Percentiles rank a stretch among this genome's conserved stretches.
Evolutionary conservation across 805 yeast species (phyloP).

Genomic region (Lipomyces spencermartinsiae): DNA sequence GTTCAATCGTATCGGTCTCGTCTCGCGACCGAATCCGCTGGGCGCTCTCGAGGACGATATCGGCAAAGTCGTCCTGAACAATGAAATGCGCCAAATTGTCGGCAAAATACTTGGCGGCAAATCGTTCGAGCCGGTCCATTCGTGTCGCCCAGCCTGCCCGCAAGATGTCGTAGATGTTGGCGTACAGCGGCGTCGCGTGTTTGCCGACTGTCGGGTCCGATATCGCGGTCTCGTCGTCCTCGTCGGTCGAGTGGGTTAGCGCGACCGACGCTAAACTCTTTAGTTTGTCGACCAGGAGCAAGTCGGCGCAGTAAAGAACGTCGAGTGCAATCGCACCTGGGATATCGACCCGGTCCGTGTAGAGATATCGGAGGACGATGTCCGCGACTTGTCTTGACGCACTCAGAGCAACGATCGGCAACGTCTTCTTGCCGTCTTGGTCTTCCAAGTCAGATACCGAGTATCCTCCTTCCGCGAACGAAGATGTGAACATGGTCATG

Average conservation of each 20-base stretch:
- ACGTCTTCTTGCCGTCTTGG: slow-evolving; percentile 18
- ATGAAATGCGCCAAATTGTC: slow-evolving; percentile 52
- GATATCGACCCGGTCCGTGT: slow-evolving; percentile 64
- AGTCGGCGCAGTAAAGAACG: slow-evolving; percentile 64
- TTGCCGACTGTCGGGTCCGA: slow-evolving; percentile 41
- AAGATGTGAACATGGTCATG: slow-evolving; percentile 64
- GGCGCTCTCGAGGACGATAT: slow-evolving; percentile 57
- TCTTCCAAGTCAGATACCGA: slow-evolving; percentile 15
- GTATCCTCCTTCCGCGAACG: slow-evolving; percentile 49
- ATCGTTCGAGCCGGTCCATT: slow-evolving; percentile 68
- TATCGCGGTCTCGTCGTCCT: slow-evolving; percentile 43
- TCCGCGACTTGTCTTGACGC: slow-evolving; percentile 53
- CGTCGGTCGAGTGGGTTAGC: slow-evolving; percentile 47
- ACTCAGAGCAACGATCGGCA: slow-evolving; percentile 45
- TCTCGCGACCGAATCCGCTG: slow-evolving; percentile 63
- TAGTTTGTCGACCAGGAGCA: slow-evolving; percentile 58
- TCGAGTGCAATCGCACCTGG: slow-evolving; percentile 61
- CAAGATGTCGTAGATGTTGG: slow-evolving; percentile 61
- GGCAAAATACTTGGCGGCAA: slow-evolving; percentile 65
- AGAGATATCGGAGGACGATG: slow-evolving; percentile 59
- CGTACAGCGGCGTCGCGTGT: slow-evolving; percentile 37
- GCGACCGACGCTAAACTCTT: slow-evolving; percentile 62
- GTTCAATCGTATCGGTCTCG: slow-evolving; percentile 79
- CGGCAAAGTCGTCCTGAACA: slow-evolving; percentile 50
- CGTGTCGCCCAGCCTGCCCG: slow-evolving; percentile 72